These are phyloP conservation scores for Marsdenia floribunda DNA, from an alignment of 257 asterid genomes.

Conservation along the genomic window DNA sequence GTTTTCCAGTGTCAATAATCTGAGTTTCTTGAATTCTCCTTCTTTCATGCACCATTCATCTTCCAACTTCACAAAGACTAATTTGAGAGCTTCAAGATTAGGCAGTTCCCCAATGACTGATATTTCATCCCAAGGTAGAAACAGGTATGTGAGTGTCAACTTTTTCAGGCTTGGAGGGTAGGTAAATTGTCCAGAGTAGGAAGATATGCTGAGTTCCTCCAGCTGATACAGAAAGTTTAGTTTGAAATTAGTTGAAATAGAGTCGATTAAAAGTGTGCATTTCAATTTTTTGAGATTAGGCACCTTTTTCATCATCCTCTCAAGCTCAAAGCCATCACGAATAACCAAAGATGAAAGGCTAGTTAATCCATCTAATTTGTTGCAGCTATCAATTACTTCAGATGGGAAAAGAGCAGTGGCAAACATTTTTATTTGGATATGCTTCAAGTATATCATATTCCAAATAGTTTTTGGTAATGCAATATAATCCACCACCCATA, in stretches of 20 bases:
- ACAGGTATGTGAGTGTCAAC: background rate
- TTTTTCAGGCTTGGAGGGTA: background rate
- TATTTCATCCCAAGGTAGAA: background rate
- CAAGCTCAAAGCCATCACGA: background rate
- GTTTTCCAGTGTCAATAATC: background rate
- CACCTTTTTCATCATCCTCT: background rate
- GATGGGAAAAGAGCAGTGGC: background rate
- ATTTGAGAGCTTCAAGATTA: background rate
- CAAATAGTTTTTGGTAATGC: background rate
- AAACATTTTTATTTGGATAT: background rate
- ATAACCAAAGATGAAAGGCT: background rate
- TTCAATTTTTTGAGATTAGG: background rate
- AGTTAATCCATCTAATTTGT: background rate
- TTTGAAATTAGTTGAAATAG: background rate
- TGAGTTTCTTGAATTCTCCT: background rate
- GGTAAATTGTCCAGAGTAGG: background rate
- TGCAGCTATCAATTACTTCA: background rate
- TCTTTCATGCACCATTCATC: background rate
- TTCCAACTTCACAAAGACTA: background rate
- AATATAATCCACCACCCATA: accelerated
- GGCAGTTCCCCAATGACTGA: background rate
- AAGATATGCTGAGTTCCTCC: background rate
- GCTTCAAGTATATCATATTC: background rate
- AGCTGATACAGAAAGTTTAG: slow-evolving; percentile 7
- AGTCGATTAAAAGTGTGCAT: background rate